Conservation (phyloP, 2,329 filamentous ascomycete species). For the Cercospora brassicicola region DNA sequence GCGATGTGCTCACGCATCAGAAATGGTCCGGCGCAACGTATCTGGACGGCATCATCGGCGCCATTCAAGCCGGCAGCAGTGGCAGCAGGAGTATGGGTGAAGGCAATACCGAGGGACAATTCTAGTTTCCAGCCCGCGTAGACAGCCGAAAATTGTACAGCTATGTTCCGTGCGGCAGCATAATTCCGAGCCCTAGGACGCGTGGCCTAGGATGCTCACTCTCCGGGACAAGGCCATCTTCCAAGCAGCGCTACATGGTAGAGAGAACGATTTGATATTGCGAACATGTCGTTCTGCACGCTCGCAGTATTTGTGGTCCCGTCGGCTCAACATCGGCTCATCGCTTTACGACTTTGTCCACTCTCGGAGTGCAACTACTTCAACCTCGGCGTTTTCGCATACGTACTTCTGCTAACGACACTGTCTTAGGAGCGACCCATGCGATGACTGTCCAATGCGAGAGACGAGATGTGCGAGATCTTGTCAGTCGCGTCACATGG, state of each 20-base stretch:
- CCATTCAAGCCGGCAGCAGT: slow-evolving; percentile 87
- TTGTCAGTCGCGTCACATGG: neutral
- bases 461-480: neutral
- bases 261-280: neutral
- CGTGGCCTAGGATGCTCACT: neutral
- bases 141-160: neutral
- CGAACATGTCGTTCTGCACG: neutral
- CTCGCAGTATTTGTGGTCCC: neutral
- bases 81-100: slow-evolving; percentile 92
- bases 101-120: slow-evolving; percentile 75
- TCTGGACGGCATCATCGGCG: slow-evolving; percentile 84
- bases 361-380: neutral
- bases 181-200: neutral
- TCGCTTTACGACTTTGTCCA: neutral
- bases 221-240: neutral
- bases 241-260: neutral
- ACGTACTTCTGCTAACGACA: neutral
- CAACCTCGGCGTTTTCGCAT: neutral
- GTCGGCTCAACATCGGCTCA: slow-evolving; percentile 1
- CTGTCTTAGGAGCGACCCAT: neutral
- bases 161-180: neutral
- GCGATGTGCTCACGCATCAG: slow-evolving; percentile 92
- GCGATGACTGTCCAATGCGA: neutral
- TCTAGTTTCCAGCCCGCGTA: slow-evolving; percentile 33
- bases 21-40: slow-evolving; percentile 76